Conservation (phyloP, 176 grass and related monocot genomes). For the Bonia amplexicaulis region DNA sequence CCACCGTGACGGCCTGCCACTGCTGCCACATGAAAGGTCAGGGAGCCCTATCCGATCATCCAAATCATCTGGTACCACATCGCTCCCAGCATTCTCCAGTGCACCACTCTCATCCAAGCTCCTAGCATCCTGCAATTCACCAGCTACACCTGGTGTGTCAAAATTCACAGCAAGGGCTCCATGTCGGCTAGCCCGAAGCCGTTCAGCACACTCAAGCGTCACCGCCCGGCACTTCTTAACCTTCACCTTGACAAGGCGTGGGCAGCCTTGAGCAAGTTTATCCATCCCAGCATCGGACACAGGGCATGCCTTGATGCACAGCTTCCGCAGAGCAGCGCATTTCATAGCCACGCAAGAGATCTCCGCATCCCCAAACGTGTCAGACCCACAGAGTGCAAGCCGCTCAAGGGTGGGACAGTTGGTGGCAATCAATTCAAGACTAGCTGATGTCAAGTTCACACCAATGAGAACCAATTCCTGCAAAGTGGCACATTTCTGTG, state of each 20-base stretch:
- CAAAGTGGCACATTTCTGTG: slow-evolving; percentile 59
- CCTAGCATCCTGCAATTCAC: slow-evolving; percentile 45
- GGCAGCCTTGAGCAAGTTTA: slow-evolving; percentile 69
- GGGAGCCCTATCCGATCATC: slow-evolving; percentile 34
- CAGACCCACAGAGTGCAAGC: slow-evolving; percentile 74
- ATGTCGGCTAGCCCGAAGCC: slow-evolving; percentile 48
- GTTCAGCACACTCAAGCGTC: slow-evolving; percentile 62
- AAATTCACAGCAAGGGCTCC: slow-evolving; percentile 64
- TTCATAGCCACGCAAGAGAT: slow-evolving; percentile 63
- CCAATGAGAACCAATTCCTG: slow-evolving; percentile 89
- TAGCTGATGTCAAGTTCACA: slow-evolving; percentile 64
- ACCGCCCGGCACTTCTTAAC: slow-evolving; percentile 84
- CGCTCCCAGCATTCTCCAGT: slow-evolving; percentile 58
- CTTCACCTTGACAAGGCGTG: slow-evolving; percentile 89
- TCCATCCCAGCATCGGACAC: slow-evolving; percentile 73
- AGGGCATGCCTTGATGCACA: slow-evolving; percentile 93
- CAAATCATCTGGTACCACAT: slow-evolving; percentile 37
- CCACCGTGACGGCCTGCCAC: slow-evolving; percentile 35
- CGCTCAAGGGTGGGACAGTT: slow-evolving; percentile 78
- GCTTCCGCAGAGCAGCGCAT: slow-evolving; percentile 72
- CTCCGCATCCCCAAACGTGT: slow-evolving; percentile 76
- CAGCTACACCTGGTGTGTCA: slow-evolving; percentile 35
- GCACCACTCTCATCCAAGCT: slow-evolving; percentile 48
- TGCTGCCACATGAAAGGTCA: slow-evolving; percentile 40
- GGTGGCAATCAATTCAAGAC: slow-evolving; percentile 61